A percentile compares a stretch with the other conserved stretches of the same genome.
phyloP scores from a whole-genome alignment of 2,329 filamentous ascomycete species.

The Parafenestella ontariensis region DNA sequence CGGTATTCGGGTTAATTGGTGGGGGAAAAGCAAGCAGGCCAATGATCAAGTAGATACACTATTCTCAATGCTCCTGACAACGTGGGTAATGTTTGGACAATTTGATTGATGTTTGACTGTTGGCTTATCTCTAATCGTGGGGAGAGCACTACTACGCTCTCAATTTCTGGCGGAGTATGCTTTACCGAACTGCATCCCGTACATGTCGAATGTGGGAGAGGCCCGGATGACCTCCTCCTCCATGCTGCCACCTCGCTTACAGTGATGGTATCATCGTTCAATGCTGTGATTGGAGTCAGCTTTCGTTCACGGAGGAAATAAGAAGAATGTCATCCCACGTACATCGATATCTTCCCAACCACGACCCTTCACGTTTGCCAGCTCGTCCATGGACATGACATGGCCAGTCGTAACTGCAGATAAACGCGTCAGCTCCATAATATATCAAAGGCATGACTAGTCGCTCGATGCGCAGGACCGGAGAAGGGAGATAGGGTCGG shows the following conservation, averaged over 20 bases:
- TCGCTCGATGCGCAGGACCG: not conserved
- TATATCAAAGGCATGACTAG: not conserved
- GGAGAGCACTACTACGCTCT: not conserved
- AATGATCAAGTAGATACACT: not conserved
- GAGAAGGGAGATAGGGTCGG: not conserved
- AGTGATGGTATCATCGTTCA: slow-evolving; percentile 25
- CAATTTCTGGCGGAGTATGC: slow-evolving; percentile 3
- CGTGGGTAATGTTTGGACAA: not conserved
- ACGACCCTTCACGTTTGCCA: slow-evolving; percentile 84
- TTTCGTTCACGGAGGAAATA: slow-evolving; percentile 10
- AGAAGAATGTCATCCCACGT: slow-evolving; percentile 26
- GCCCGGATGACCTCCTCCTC: slow-evolving; percentile 25
- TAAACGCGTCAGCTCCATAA: slow-evolving; percentile 26
- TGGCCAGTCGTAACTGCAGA: slow-evolving; percentile 78
- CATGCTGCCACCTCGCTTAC: slow-evolving; percentile 3
- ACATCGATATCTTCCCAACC: slow-evolving; percentile 81
- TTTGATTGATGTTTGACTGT: slow-evolving; percentile 3
- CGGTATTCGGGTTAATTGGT: not conserved
- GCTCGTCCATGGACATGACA: slow-evolving; percentile 84
- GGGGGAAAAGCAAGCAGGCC: not conserved
- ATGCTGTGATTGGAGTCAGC: slow-evolving; percentile 42
- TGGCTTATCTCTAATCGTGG: slow-evolving; percentile 10
- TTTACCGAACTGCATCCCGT: slow-evolving; percentile 10
- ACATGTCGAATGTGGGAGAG: slow-evolving; percentile 2
- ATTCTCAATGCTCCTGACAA: not conserved